Base-by-base conservation (phyloP, 495 filamentous ascomycete genomes). In the Podospora sp. region DNA sequence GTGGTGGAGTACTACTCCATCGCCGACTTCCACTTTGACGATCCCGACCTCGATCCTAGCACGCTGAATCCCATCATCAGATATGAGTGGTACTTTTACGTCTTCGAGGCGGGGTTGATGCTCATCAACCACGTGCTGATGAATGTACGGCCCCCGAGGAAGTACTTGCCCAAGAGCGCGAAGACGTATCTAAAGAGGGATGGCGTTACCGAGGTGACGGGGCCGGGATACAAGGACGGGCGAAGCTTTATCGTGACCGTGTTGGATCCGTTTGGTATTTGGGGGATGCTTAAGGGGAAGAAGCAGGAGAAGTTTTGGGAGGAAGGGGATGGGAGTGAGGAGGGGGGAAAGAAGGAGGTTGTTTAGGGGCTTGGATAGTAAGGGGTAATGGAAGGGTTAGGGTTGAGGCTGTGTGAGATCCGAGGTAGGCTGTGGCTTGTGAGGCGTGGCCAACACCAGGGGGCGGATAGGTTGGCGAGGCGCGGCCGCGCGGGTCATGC, bases 71-170 rank as follows among this genome's bases (percentile, higher is more conserved):
- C 87, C 0, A 76, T 90, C 36, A 61, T 90, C 53, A 84, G 86
- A 26, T 84, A 89, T 60, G 90, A 92, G 73, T 89, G 86, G 85
- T 91, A 86, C 73, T 91, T 92, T 72, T 92, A 86, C 77, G 79
- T 92, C 36, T 92, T 92, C 67, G 90, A 92, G 73, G 83, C 82
- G 0, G 73, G 73, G 12, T 75, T 90, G 59, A 92, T 93, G 90
- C 79, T 89, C 2, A 57, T 69, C 56, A 92, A 92, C 63, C 82
- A 79, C 22, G 77, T 84, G 11, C 65, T 92, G 73, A 72, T 89
- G 64, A 92, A 92, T 68, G 70, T 84, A 12, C 80, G 87, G 25
- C 88, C 90, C 72, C 90, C 90, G 18, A 83, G 86, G 69, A 71
- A 69, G 26, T 89, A 80, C 66, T 77, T 93, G 56, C 90, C 90